Percentiles rank a stretch among this genome's conserved stretches.
Evolutionary conservation across 2,329 filamentous ascomycete species (phyloP).

Genomic region (Clonostachys sp.): DNA sequence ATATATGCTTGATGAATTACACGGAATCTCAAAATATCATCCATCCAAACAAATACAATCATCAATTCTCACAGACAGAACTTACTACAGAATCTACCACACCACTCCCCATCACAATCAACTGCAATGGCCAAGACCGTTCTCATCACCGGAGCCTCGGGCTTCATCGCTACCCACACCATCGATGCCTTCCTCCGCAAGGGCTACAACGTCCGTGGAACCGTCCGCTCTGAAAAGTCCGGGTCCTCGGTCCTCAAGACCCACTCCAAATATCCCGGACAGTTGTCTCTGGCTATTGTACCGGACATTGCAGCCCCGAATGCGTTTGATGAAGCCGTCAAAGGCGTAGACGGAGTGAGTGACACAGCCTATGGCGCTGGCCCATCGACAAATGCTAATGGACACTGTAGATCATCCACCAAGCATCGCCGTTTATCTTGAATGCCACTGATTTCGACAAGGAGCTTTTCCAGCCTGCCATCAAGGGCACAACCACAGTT

Average conservation of each 20-base stretch:
- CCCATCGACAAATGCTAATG: conserved; percentile 3
- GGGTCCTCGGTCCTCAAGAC: conserved; percentile 25
- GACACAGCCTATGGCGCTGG: conserved; percentile 32
- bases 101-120: no score
- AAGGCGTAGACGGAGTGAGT: conserved; percentile 36
- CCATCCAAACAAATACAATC: no score
- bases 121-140: conserved; percentile 20
- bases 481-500: conserved; percentile 37
- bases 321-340: conserved; percentile 27
- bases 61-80: no score
- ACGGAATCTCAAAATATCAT: no score
- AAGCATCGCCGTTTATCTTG: conserved; percentile 33
- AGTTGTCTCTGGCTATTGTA: conserved; percentile 34
- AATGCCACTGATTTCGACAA: conserved; percentile 34
- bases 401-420: not conserved
- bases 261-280: conserved; percentile 21
- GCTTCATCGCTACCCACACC: conserved; percentile 25
- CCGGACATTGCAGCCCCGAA: conserved; percentile 30
- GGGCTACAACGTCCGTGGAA: conserved; percentile 22
- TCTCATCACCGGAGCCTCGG: conserved; percentile 14
- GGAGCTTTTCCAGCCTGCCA: conserved; percentile 36
- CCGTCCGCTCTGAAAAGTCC: conserved; percentile 17
- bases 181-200: conserved; percentile 19
- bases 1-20: no score
- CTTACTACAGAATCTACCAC: no score